Conservation (phyloP, 2,329 filamentous ascomycete genomes). For the Sporothrix brasiliensis region DNA sequence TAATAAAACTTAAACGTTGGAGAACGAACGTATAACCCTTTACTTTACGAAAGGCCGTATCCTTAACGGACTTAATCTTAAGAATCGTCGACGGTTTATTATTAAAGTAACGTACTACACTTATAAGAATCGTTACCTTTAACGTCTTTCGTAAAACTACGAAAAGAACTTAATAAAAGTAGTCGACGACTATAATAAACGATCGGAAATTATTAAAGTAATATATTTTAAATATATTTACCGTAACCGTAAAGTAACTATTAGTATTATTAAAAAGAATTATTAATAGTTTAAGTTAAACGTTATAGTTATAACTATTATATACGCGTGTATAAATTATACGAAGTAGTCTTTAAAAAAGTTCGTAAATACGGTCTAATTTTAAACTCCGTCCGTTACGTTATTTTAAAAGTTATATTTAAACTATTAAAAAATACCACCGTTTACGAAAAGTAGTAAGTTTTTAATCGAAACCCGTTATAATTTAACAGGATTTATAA, state of each 20-base stretch:
- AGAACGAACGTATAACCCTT: too few relatives aligned
- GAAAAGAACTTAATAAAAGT: too few relatives aligned
- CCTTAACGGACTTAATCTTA: too few relatives aligned
- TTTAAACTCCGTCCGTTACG: neutral
- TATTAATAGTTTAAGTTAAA: neutral
- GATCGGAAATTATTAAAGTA: neutral
- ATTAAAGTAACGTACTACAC: too few relatives aligned
- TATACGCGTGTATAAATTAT: neutral
- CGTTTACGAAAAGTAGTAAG: neutral
- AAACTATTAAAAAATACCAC: neutral
- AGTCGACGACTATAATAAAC: neutral
- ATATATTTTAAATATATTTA: neutral
- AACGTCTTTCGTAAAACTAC: too few relatives aligned
- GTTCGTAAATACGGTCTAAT: too few relatives aligned
- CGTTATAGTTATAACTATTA: neutral
- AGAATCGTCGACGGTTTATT: too few relatives aligned
- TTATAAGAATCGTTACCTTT: too few relatives aligned
- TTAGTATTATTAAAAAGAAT: too few relatives aligned
- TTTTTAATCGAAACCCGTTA: constrained; percentile 7
- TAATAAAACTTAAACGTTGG: neutral
- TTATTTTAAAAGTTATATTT: neutral
- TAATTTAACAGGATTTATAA: neutral
- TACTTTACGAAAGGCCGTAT: too few relatives aligned
- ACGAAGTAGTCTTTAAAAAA: neutral
- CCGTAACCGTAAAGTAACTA: neutral